Conservation (phyloP, 2,329 filamentous ascomycete genomes). For the Macrophomina pseudophaseolina region DNA sequence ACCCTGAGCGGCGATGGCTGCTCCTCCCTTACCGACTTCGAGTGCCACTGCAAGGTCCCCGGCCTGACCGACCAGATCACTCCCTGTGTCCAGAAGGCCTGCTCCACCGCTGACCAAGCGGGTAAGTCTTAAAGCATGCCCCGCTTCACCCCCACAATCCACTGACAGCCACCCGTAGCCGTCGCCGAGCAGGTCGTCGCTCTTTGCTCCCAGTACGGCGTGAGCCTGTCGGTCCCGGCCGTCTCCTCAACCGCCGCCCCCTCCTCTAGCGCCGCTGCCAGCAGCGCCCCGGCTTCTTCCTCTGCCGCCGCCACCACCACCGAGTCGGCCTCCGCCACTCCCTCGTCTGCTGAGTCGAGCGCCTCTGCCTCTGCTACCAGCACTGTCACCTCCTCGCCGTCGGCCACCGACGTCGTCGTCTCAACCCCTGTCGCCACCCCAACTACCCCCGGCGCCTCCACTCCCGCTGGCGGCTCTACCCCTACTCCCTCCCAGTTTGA, state of each 20-base stretch:
- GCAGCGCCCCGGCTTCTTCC: constrained; percentile 7
- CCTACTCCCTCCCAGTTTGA: constrained; percentile 38
- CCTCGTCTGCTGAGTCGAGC: constrained; percentile 1
- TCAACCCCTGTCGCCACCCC: constrained; percentile 29
- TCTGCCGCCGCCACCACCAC: constrained; percentile 6
- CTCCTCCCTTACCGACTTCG: constrained; percentile 53
- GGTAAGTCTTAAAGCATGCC: constrained; percentile 35
- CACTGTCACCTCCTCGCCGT: constrained; percentile 5
- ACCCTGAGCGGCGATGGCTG: constrained; percentile 53
- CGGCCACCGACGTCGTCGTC: constrained; percentile 16
- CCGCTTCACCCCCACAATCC: background rate
- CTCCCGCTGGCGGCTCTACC: constrained; percentile 22
- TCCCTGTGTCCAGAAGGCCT: constrained; percentile 54
- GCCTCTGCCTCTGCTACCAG: constrained; percentile 1
- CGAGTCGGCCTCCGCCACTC: constrained; percentile 23
- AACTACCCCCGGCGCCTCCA: constrained; percentile 18
- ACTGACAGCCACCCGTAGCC: constrained; percentile 25
- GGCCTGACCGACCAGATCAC: constrained; percentile 48
- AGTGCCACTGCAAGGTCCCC: constrained; percentile 55
- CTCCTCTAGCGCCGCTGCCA: constrained; percentile 28
- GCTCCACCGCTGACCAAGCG: constrained; percentile 45
- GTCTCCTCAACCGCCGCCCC: constrained; percentile 28
- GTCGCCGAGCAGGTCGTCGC: constrained; percentile 38
- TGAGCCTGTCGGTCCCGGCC: constrained; percentile 37
- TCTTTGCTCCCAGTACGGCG: constrained; percentile 42